Evolutionary conservation across 768 basidiomycete species (phyloP), one percentile per base, ranked within the genome.

Genomic region (Heimioporus sp.): DNA sequence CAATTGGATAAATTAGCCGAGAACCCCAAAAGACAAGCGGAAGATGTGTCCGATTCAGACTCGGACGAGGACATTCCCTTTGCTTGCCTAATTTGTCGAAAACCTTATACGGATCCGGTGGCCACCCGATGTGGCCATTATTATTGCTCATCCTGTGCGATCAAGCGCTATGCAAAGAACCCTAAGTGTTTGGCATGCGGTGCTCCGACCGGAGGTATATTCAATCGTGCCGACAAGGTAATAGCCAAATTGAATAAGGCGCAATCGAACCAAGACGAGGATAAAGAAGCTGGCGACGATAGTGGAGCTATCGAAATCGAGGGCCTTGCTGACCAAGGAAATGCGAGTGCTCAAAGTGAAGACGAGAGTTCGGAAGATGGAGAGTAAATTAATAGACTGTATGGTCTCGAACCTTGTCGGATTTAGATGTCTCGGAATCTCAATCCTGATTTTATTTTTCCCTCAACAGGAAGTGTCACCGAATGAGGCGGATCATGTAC

Each of bases 81-180:
- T 68, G 96, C 97, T n/a, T 99, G 97, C 72, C 80, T 98, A 62
- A 87, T 99, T 58, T 98, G 97, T 70, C 85, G 96, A 52, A 88
- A 97, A 63, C 87, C 85, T 48, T 98, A 94, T 72, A 94, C 87
- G 12, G 92, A 97, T 61, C 96, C 97, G 16, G 82, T 99, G 53
- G 92, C 92, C 44, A 98, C 97, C 37, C 87, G 92, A 48, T 99
- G 97, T 71, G 92, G 90, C 4, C 97, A 98, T 70, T 98, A 96
- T 73, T 98, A 92, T 69, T 96, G 94, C 70, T 90, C 90, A 44
- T 80, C 87, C 39, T 98, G 97, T 67, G 97, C 97, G 24, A 93
- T 98, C 73, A 92, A 92, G 69, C 82, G 97, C 46, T 98, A 87
- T 62, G 84, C 86, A 36, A 96, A 87, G 76, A 98, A 92, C 41